Percentiles rank a stretch among this genome's conserved stretches.
These are phyloP conservation scores for Peronosclerospora sorghi DNA, from an alignment of 352 stramenopile genomes.

Conservation along the genomic window DNA sequence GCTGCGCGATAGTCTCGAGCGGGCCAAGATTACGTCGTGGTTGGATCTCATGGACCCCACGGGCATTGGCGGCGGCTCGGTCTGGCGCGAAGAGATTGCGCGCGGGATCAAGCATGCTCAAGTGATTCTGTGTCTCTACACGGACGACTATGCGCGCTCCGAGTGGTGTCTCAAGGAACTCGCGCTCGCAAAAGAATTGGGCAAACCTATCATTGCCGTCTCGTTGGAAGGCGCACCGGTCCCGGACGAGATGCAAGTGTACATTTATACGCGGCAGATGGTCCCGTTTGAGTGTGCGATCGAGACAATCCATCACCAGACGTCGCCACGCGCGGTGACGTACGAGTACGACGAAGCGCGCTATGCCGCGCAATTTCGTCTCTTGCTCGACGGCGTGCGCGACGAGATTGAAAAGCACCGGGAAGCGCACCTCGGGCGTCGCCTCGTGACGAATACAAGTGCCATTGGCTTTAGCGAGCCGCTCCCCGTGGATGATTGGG, in stretches of 20 bases:
- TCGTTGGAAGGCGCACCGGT: constrained; percentile 58
- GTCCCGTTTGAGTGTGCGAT: constrained; percentile 81
- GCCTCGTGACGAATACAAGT: constrained; percentile 65
- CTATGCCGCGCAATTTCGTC: constrained; percentile 60
- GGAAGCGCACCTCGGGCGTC: constrained; percentile 56
- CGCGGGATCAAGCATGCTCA: constrained; percentile 65
- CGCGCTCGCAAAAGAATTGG: constrained; percentile 67
- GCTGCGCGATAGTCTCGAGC: constrained; percentile 51
- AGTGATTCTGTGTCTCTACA: constrained; percentile 65
- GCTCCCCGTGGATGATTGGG: no score
- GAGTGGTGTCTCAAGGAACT: constrained; percentile 83
- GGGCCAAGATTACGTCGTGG: constrained; percentile 76
- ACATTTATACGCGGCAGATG: constrained; percentile 73
- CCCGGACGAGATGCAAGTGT: constrained; percentile 68
- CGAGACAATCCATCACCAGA: constrained; percentile 22
- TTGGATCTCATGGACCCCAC: constrained; percentile 80
- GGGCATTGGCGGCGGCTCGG: constrained; percentile 66
- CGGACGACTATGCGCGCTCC: constrained; percentile 65
- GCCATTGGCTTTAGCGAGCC: no score
- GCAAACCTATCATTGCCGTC: constrained; percentile 63
- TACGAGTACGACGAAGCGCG: constrained; percentile 57
- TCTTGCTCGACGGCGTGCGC: constrained; percentile 67
- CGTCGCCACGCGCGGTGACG: constrained; percentile 44
- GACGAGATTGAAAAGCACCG: constrained; percentile 76
- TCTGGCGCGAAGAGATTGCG: constrained; percentile 78